Conservation (phyloP, 2,329 filamentous ascomycete genomes). For the Cryphonectria naterciae region DNA sequence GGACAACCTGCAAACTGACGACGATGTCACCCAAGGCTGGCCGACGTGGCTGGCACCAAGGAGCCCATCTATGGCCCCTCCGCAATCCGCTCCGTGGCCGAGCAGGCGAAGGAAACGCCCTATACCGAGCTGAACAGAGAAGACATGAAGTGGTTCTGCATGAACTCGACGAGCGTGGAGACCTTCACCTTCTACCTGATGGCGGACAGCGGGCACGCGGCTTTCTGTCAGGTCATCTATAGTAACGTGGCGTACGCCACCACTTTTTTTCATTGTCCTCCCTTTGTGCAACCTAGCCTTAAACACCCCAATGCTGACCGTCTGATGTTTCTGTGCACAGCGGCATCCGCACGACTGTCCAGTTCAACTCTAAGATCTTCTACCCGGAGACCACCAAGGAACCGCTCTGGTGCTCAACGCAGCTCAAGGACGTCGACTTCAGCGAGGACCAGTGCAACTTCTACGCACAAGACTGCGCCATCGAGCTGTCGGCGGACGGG, state of each 20-base stretch:
- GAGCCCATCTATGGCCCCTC: slow-evolving; percentile 93
- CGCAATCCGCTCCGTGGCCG: slow-evolving; percentile 83
- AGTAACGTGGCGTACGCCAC: slow-evolving; percentile 86
- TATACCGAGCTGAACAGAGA: slow-evolving; percentile 80
- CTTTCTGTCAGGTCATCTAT: slow-evolving; percentile 90
- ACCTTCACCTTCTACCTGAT: slow-evolving; percentile 93
- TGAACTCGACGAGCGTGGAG: slow-evolving; percentile 88
- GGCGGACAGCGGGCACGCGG: slow-evolving; percentile 75
- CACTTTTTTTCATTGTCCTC: slow-evolving; percentile 18
- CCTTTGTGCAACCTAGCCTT: slow-evolving; percentile 25
- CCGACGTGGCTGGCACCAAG: slow-evolving; percentile 89
- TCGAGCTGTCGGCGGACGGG: slow-evolving; percentile 86
- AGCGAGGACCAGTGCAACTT: slow-evolving; percentile 82
- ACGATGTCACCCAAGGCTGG: slow-evolving; percentile 52
- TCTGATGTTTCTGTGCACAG: slow-evolving; percentile 48
- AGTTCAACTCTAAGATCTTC: slow-evolving; percentile 95
- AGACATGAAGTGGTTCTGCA: slow-evolving; percentile 79
- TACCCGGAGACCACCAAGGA: slow-evolving; percentile 73
- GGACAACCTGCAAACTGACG: slow-evolving; percentile 29
- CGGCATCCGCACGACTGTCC: slow-evolving; percentile 84
- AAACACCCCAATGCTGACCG: slow-evolving; percentile 24
- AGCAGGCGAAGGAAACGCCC: slow-evolving; percentile 76
- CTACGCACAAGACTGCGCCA: slow-evolving; percentile 81
- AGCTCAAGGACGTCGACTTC: slow-evolving; percentile 78
- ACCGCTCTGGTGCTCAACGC: slow-evolving; percentile 82